These are phyloP conservation scores for Cryptosporidium canis DNA, from an alignment of 169 alveolate genomes.

Conservation along the genomic window DNA sequence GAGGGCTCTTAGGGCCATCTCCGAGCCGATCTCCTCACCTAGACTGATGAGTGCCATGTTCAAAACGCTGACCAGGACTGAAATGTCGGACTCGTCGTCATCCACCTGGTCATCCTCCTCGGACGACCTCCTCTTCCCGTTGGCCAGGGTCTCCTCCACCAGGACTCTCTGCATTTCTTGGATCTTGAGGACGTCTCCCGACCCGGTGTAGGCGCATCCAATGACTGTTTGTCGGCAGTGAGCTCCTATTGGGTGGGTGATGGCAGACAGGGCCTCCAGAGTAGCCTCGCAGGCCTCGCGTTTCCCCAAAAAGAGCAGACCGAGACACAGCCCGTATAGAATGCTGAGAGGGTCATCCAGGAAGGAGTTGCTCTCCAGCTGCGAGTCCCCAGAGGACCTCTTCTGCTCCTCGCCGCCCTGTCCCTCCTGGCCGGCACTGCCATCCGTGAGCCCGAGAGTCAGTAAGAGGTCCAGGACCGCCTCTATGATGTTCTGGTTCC, in stretches of 20 bases:
- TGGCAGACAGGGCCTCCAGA: constrained; percentile 86
- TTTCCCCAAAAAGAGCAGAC: constrained; percentile 90
- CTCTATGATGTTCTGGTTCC: constrained; percentile 92
- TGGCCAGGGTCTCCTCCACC: constrained; percentile 78
- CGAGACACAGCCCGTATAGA: constrained; percentile 79
- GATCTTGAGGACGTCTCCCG: constrained; percentile 97
- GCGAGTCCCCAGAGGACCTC: not conserved
- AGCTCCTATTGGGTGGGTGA: constrained; percentile 76
- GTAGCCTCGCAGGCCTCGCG: constrained; percentile 91
- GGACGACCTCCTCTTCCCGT: not conserved
- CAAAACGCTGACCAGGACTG: constrained; percentile 89
- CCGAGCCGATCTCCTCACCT: constrained; percentile 95
- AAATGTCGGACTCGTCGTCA: constrained; percentile 77
- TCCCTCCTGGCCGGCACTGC: not conserved
- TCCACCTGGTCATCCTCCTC: constrained; percentile 31
- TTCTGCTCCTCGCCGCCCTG: not conserved
- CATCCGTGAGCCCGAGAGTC: not conserved
- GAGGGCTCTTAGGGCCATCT: constrained; percentile 88
- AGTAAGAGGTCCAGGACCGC: constrained; percentile 86
- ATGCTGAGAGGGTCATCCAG: constrained; percentile 64
- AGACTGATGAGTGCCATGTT: constrained; percentile 94
- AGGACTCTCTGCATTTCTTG: constrained; percentile 92
- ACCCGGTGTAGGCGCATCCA: constrained; percentile 96
- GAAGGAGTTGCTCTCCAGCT: constrained; percentile 52
- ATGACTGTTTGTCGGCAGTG: constrained; percentile 72